Evolutionary conservation across 1,284 basidiomycete species (phyloP), one percentile per base, ranked within the genome.

Genomic region (Ganoderma lucidum): DNA sequence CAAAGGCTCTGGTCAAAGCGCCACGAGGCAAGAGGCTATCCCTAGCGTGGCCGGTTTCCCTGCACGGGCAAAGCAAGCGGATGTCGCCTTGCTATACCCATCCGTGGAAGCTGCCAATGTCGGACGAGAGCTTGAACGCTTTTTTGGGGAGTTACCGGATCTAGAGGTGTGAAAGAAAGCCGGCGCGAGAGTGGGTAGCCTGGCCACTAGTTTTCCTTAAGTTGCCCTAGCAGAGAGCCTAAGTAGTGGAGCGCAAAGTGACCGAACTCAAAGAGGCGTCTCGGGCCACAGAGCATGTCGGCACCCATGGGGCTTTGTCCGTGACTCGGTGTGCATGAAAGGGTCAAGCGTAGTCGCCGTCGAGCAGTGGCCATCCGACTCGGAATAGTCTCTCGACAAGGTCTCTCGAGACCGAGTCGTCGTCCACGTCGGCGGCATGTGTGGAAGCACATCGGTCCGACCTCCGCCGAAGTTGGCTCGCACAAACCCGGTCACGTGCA

Each of bases 21-120:
- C 64, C 71, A 66, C 68, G 66, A 68, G 68, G 68, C 30, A 14
- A n/a, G 6, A 51, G 35, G 37, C 65, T 62, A 35, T 30, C 32
- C 32, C 56, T 10, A 58, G 56, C n/a, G 17, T 3, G 14, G 41
- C n/a, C 59, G 6, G 35, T 45, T 61, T 61, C 51, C 62, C 51
- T 35, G 32, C 62, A 53, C 19, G 10, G 23, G 23, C 23, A 51
- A 23, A 23, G 48, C 48, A 53, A 53, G 23, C 23, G 28, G 48
- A 53, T 53, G 28, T 14, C 28, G 10, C 48, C 23, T 28, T 28
- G 53, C 30, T 35, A 56, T 35, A 32, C 30, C 53, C 53, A 56
- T 35, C 15, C 53, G 14, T 15, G 17, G 30, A 56, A 56, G 53
- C 30, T 56, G 15, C 14, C 14, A 6, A 19, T 32, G 8, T 30